These are phyloP conservation scores for Cladosporium austrohemisphaericum DNA, from an alignment of 2,329 filamentous ascomycete species.

Conservation along the genomic window DNA sequence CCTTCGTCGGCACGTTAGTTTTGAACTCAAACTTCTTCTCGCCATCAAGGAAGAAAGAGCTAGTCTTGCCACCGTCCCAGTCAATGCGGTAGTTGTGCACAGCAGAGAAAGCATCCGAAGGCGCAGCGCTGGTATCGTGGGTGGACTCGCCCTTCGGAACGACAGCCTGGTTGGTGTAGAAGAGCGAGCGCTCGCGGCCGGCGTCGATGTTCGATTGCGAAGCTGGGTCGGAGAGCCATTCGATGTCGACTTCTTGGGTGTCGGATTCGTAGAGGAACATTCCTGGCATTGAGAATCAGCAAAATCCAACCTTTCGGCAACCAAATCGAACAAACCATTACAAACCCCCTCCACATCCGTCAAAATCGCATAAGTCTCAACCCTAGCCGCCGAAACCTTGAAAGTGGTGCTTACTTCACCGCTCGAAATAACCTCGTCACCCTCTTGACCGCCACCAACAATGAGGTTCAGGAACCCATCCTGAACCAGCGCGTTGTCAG, in stretches of 20 bases:
- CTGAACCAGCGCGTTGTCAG: constrained; percentile 8
- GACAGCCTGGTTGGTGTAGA: constrained; percentile 22
- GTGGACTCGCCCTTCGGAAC: constrained; percentile 1
- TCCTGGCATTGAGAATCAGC: no score
- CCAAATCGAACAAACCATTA: constrained; percentile 17
- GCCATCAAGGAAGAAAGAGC: constrained; percentile 22
- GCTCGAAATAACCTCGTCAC: constrained; percentile 14
- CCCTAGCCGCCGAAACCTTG: constrained; percentile 19
- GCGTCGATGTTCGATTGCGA: constrained; percentile 19
- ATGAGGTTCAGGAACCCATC: constrained; percentile 19
- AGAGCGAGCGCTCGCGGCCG: constrained; percentile 17
- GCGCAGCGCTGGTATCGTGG: constrained; percentile 5
- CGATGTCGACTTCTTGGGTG: constrained; percentile 25
- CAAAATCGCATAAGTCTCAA: constrained; percentile 19
- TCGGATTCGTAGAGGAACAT: constrained; percentile 24
- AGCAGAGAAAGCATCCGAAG: constrained; percentile 15
- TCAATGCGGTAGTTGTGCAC: constrained; percentile 25
- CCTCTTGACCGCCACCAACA: constrained; percentile 14
- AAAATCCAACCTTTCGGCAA: no score
- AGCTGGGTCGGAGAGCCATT: constrained; percentile 22
- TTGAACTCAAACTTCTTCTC: constrained; percentile 13
- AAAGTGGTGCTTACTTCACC: constrained; percentile 18
- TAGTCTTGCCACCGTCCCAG: constrained; percentile 18
- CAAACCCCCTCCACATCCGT: constrained; percentile 18
- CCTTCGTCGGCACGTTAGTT: constrained; percentile 21